Base-by-base conservation (phyloP, 73 alveolate species). In the Effrenium voratum region DNA sequence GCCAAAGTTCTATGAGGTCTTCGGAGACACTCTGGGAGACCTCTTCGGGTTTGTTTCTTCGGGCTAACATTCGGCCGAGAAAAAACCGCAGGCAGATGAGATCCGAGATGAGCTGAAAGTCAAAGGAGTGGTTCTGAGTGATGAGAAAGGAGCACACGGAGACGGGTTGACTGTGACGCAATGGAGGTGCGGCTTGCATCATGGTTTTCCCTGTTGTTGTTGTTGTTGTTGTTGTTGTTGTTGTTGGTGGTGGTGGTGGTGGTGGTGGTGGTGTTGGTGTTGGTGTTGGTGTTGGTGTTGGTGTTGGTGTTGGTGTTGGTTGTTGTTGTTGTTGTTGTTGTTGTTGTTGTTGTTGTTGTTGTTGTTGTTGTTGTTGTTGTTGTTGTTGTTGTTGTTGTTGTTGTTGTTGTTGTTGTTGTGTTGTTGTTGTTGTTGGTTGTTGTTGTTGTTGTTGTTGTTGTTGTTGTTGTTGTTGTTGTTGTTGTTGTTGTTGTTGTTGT, bases 71-170 rank as follows among this genome's bases (percentile, higher is more conserved):
- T n/a, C n/a, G n/a, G n/a, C n/a, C n/a, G n/a, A n/a, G n/a, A n/a
- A n/a, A n/a, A n/a, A n/a, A n/a, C n/a, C n/a, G n/a, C 86, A 85
- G 95, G 96, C 96, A 12, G 96, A 90, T 47, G 96, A 90, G 87
- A 90, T 90, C 52, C 86, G 96, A 10, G 96, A 90, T 57, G 96
- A 90, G 6, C 43, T 90, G 76, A 90, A 90, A 44, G 87, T 12
- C 44, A 73, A 76, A 1, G 96, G 96, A 73, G 96, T 90, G 47
- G 96, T 90, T 43, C 96, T 90, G 57, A 90, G 96, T 55, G 96
- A 90, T 40, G 96, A 90, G 87, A 90, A 90, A 57, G 95, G 96
- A 79, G 96, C 96, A 40, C 96, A 90, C 57, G 96, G 96, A 55
- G 96, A 90, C 10, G 96, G 96, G 50, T 57, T 90, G 86, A 90